Conservation (phyloP, 2,329 filamentous ascomycete species). For the Colletotrichum tropicicola region DNA sequence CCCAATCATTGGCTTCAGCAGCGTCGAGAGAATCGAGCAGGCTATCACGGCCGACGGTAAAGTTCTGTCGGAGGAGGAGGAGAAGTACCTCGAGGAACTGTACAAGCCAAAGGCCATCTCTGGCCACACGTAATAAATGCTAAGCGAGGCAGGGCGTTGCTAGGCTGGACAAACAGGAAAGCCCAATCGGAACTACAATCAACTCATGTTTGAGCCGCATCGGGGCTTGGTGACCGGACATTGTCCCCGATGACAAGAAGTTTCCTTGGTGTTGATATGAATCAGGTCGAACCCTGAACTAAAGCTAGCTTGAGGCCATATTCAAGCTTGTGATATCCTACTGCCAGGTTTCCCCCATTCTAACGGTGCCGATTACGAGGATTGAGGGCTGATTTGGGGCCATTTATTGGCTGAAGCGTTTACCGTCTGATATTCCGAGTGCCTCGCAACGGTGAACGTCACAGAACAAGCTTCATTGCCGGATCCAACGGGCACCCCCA, state of each 20-base stretch:
- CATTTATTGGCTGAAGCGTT: not conserved
- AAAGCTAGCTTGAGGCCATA: not conserved
- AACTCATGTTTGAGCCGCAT: not conserved
- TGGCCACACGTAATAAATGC: slow-evolving; percentile 1
- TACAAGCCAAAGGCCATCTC: slow-evolving; percentile 62
- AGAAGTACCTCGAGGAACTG: slow-evolving; percentile 68
- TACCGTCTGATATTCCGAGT: slow-evolving; percentile 1
- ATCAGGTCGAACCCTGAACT: too few relatives aligned
- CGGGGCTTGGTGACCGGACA: too few relatives aligned
- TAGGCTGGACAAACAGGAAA: not conserved
- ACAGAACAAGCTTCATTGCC: not conserved
- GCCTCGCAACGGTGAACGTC: not conserved
- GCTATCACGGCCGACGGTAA: slow-evolving; percentile 57
- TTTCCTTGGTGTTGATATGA: too few relatives aligned
- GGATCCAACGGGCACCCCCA: not conserved
- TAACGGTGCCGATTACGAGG: slow-evolving; percentile 10
- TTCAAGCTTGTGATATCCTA: not conserved
- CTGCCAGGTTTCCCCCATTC: not conserved
- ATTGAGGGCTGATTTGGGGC: not conserved
- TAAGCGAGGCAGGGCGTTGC: not conserved
- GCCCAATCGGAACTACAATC: not conserved
- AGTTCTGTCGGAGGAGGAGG: slow-evolving; percentile 65
- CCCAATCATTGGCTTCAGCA: slow-evolving; percentile 71
- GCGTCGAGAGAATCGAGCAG: slow-evolving; percentile 68
- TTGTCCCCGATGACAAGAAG: too few relatives aligned